Evolutionary conservation across 2,329 filamentous ascomycete species (phyloP).

Genomic region (Dothistroma septosporum): DNA sequence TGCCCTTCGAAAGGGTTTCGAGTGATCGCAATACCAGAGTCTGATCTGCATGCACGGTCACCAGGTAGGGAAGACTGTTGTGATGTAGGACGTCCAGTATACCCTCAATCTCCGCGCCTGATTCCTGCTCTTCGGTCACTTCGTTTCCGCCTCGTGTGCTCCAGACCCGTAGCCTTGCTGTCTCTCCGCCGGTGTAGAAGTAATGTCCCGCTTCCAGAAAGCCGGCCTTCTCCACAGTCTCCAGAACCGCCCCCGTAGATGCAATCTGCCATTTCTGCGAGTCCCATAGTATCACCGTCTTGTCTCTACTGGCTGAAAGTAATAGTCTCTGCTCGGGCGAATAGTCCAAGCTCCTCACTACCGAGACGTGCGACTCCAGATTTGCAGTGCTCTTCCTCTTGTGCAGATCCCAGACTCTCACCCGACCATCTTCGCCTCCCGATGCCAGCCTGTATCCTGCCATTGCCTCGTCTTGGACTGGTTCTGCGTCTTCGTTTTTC

Average conservation of each 20-base stretch:
- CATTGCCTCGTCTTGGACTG: constrained; percentile 46
- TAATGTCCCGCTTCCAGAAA: constrained; percentile 69
- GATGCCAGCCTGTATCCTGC: constrained; percentile 76
- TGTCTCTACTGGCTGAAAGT: constrained; percentile 83
- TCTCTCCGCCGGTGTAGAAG: constrained; percentile 80
- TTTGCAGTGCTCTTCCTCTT: constrained; percentile 73
- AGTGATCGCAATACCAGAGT: constrained; percentile 72
- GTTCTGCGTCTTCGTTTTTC: constrained; percentile 46
- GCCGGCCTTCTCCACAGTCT: constrained; percentile 77
- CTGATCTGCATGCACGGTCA: constrained; percentile 85
- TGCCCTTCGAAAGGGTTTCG: constrained; percentile 37
- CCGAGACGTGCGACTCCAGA: constrained; percentile 88
- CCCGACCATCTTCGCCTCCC: constrained; percentile 88
- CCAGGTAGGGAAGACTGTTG: constrained; percentile 61
- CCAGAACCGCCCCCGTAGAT: constrained; percentile 76
- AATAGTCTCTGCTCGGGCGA: constrained; percentile 69
- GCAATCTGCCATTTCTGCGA: constrained; percentile 76
- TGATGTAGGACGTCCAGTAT: constrained; percentile 70
- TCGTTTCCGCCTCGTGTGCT: constrained; percentile 71
- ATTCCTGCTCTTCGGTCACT: constrained; percentile 68
- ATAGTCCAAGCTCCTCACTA: constrained; percentile 84
- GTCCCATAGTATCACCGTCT: constrained; percentile 92
- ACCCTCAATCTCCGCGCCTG: constrained; percentile 56
- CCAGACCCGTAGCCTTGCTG: constrained; percentile 80
- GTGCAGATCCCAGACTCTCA: constrained; percentile 86